Conservation (phyloP, 1,284 basidiomycete species). For the Tilletia indica region DNA sequence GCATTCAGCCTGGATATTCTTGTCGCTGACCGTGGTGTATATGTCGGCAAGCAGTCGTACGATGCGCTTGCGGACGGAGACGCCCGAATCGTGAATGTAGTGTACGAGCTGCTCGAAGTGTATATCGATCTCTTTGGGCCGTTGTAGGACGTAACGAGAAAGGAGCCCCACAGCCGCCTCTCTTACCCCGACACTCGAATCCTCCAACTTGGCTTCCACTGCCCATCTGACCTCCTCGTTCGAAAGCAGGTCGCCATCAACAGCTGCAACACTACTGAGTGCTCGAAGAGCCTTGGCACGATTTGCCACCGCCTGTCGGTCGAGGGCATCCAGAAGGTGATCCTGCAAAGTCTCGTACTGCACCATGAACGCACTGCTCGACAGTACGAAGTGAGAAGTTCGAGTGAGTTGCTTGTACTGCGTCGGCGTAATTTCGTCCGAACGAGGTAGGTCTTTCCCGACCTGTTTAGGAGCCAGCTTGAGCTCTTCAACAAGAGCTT, state of each 20-base stretch:
- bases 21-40: constrained; percentile 66
- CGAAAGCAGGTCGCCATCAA: constrained; percentile 38
- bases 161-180: constrained; percentile 94
- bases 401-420: constrained; percentile 3
- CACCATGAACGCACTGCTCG: constrained; percentile 38
- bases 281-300: constrained; percentile 46
- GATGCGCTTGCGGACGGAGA: constrained; percentile 88
- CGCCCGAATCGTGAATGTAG: constrained; percentile 85
- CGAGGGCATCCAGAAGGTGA: constrained; percentile 36
- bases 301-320: constrained; percentile 41
- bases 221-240: constrained; percentile 48
- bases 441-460: constrained; percentile 12
- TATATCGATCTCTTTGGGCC: constrained; percentile 75
- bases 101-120: constrained; percentile 83
- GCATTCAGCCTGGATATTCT: constrained; percentile 72
- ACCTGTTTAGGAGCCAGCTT: constrained; percentile 16
- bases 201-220: constrained; percentile 83
- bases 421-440: constrained; percentile 4
- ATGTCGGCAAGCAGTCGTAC: constrained; percentile 86
- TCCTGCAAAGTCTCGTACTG: constrained; percentile 29
- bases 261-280: constrained; percentile 37
- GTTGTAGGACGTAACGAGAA: constrained; percentile 87
- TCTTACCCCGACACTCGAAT: constrained; percentile 86
- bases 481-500: constrained; percentile 16
- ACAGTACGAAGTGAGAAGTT: constrained; percentile 30